Evolutionary conservation across 305 asterid genomes (phyloP).

Genomic region (Stenogyne calaminthoides): DNA sequence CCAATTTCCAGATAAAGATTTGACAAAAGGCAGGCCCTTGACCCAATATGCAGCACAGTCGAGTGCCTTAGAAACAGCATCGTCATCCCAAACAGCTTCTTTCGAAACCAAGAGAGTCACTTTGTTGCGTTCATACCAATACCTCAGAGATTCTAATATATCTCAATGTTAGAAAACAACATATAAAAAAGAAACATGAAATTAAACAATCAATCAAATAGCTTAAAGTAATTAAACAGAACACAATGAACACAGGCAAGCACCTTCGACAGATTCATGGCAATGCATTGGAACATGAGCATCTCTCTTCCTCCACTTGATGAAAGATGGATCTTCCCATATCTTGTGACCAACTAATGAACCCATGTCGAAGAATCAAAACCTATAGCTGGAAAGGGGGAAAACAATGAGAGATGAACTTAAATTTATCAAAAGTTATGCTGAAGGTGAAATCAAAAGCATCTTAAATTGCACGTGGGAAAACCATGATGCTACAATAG

Average conservation of each 20-base stretch:
- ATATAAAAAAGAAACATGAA: conserved; percentile 10
- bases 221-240: conserved; percentile 2
- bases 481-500: neutral
- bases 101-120: conserved; percentile 59
- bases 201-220: conserved; percentile 1
- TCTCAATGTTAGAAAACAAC: neutral
- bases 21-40: conserved; percentile 78
- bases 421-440: neutral
- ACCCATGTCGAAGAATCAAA: conserved; percentile 50
- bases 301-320: conserved; percentile 94
- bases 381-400: conserved; percentile 30
- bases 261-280: conserved; percentile 96
- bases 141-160: conserved; percentile 70
- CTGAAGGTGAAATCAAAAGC: conserved; percentile 16
- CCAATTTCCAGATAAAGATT: conserved; percentile 88
- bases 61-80: conserved; percentile 72
- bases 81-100: conserved; percentile 88
- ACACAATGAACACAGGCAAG: conserved; percentile 10
- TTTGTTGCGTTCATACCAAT: conserved; percentile 90
- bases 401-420: neutral
- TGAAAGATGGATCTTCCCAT: conserved; percentile 94
- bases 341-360: conserved; percentile 64
- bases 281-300: conserved; percentile 87
- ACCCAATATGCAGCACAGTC: conserved; percentile 91
- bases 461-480: conserved; percentile 2